Evolutionary conservation across 805 yeast species (phyloP).

Genomic region (Kuraishia ogatae): DNA sequence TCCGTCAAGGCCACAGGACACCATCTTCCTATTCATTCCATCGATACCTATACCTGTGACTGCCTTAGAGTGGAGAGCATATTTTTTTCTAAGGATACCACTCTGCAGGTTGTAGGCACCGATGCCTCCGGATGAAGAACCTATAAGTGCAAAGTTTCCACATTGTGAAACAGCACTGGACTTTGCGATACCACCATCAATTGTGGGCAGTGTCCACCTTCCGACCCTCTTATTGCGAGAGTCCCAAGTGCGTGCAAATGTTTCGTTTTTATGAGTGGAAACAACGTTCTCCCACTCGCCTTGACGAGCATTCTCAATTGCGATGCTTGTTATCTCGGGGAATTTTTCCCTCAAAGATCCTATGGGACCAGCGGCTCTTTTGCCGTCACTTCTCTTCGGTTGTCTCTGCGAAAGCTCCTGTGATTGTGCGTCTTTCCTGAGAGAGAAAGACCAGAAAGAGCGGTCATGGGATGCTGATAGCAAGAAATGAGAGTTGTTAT

Average conservation of each 20-base stretch:
- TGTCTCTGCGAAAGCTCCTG: constrained; percentile 83
- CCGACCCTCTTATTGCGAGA: constrained; percentile 75
- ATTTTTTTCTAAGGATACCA: constrained; percentile 69
- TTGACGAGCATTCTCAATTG: constrained; percentile 65
- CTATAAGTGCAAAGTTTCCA: constrained; percentile 92
- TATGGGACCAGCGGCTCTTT: constrained; percentile 46
- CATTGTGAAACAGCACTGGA: constrained; percentile 79
- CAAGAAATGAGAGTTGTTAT: constrained; percentile 68
- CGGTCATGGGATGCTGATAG: constrained; percentile 82
- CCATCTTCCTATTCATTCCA: constrained; percentile 84
- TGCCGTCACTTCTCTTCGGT: constrained; percentile 33
- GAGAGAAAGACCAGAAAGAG: constrained; percentile 85
- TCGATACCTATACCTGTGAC: constrained; percentile 87
- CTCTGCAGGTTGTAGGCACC: constrained; percentile 87
- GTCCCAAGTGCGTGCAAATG: constrained; percentile 88
- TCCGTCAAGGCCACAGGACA: constrained; percentile 86
- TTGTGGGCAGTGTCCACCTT: constrained; percentile 56
- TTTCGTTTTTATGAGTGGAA: constrained; percentile 80
- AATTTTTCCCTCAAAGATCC: constrained; percentile 55
- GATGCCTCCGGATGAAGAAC: constrained; percentile 79
- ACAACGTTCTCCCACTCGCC: constrained; percentile 92
- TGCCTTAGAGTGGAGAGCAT: constrained; percentile 62
- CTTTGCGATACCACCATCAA: constrained; percentile 72
- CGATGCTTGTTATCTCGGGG: constrained; percentile 64
- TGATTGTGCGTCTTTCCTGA: constrained; percentile 93